phyloP scores from a whole-genome alignment of 192 early-diverging fungal species.

The Podila epicladia region DNA sequence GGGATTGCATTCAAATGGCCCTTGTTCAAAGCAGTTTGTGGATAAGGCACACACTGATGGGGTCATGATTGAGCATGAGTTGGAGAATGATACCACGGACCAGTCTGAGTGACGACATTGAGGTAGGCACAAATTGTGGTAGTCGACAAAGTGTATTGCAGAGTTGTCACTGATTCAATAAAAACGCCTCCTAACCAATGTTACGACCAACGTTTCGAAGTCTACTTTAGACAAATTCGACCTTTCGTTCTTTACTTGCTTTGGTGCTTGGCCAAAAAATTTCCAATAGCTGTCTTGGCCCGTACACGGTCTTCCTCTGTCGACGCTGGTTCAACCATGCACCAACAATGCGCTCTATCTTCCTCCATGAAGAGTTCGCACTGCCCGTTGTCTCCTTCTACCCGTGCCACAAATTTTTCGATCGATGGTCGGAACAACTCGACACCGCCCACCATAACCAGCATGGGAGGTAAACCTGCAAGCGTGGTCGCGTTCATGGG shows the following conservation, averaged over 20 bases:
- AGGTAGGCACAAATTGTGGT: no score
- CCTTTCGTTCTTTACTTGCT: not conserved
- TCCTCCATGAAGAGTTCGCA: not conserved
- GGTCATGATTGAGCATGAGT: no score
- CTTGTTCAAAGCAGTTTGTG: no score
- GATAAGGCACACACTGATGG: no score
- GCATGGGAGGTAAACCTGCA: not conserved
- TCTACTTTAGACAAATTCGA: no score
- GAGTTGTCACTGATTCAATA: no score
- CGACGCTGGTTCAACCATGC: not conserved
- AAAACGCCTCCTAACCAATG: no score
- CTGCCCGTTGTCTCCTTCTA: not conserved
- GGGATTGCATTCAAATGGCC: no score
- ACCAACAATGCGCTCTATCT: not conserved
- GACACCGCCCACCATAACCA: constrained; percentile 1
- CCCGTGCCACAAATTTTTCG: not conserved
- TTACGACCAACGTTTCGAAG: no score
- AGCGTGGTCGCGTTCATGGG: not conserved
- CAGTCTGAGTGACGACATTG: no score
- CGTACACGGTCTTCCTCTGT: not conserved
- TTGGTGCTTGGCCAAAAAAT: not conserved
- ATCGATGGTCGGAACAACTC: constrained; percentile 8
- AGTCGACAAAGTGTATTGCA: no score
- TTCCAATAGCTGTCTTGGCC: not conserved
- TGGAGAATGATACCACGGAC: no score